Evolutionary conservation across 2,329 filamentous ascomycete species (phyloP), one percentile per base, ranked within the genome.

Genomic region (Aspergillus ibericus): DNA sequence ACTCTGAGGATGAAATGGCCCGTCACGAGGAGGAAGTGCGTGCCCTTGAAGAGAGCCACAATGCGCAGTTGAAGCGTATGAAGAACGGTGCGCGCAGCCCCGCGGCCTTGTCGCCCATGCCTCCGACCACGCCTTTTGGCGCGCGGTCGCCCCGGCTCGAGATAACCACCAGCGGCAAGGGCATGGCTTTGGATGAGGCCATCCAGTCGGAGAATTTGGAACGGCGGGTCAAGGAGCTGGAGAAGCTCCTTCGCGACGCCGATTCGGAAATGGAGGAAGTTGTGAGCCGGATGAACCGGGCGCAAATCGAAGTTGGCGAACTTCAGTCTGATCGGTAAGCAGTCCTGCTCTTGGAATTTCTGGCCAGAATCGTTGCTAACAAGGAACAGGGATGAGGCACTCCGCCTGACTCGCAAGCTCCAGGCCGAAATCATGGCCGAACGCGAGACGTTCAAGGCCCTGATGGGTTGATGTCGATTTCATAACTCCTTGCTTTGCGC

Each of bases 21-120:
- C 88, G 87, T 50, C 92, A 97, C 70, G 95, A 98, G 73, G 91
- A 95, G 36, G 92, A 97, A 75, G 84, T 96, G 36, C 80, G 85
- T 16, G 80, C 83, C 20, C 79, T 98, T 55, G 88, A 89, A 65
- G 91, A 96, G 56, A 89, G 86, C 59, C 88, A 95, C 70, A 91
- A 85, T 70, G 81, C 82, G 16, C 90, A 95, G 68, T 84, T 98
- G 32, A 87, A 88, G 64, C 89, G 93, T 13, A 84, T 92, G 69
- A 88, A 88, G 72, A 73, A 73, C 56, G 75, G 78, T 32, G 65
- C 75, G 78, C 83, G 72, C 65, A 80, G 75, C 60, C 76, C 79
- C 54, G 59, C 77, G 63, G 34, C 74, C 61, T 56, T 77, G 59
- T 84, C 85, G 2, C 83, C 87, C 1, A 87, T 82, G 65, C 84